Evolutionary conservation across 2,329 filamentous ascomycete genomes (phyloP), one percentile per base, ranked within the genome.

Genomic region (Aspergillus felis): DNA sequence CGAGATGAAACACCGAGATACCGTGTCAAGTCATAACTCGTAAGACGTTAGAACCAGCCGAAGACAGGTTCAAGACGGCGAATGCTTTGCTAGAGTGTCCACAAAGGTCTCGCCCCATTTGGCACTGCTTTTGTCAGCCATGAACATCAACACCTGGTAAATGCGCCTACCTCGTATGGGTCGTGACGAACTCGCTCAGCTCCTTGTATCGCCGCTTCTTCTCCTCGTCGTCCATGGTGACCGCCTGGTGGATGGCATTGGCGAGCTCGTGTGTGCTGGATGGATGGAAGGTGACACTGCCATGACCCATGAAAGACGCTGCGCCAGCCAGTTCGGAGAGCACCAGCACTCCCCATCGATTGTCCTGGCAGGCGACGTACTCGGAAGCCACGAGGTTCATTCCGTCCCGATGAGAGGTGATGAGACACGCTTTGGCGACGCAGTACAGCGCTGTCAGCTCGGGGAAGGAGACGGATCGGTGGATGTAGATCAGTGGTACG

Each of bases 331-430:
- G 96, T 71, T 97, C 92, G 50, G 92, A 96, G 38, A 97, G 83
- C 54, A 97, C 91, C 83, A 97, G 90, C 53, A 92, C 90, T 48
- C 93, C 93, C 70, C 96, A 90, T 54, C 89, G 86, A 67, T 93
- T 84, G 64, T 88, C 84, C 72, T 97, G 93, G 22, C 90, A 92
- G 14, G 92, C 92, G 60, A 97, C 94, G 76, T 97, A 97, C 76
- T 97, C 93, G 74, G 96, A 97, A 0, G 91, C 93, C 22, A 97
- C 93, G 14, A 97, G 83, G 74, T 97, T 97, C 92, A 97, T 97
- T 68, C 93, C 93, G 69, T 97, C 93, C 47, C 93, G 87, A 4
- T 89, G 95, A 0, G 90, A 96, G 3, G 89, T 93, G 46, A 95
- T 91, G 4, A 97, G 82, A 70, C 92, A 96, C 51, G 90, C 89